Evolutionary conservation across 768 basidiomycete genomes (phyloP).

Genomic region (Phylloporus scabripes): DNA sequence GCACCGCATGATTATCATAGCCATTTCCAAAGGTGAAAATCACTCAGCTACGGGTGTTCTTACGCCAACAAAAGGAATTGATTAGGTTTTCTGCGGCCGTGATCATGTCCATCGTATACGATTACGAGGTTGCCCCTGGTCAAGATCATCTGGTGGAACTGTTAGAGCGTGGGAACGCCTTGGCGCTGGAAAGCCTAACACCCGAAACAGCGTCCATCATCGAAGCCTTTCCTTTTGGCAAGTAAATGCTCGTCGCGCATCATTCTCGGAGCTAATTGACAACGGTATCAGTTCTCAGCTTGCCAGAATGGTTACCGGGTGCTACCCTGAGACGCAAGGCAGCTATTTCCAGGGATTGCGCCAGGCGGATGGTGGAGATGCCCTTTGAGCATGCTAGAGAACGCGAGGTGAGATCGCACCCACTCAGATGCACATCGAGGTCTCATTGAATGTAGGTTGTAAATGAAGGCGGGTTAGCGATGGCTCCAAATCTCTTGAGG

Average conservation of each 20-base stretch:
- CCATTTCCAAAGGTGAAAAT: slow-evolving; percentile 12
- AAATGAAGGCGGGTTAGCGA: slow-evolving; percentile 5
- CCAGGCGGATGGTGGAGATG: slow-evolving; percentile 9
- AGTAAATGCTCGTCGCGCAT: not conserved
- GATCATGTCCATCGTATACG: slow-evolving; percentile 39
- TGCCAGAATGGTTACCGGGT: slow-evolving; percentile 24
- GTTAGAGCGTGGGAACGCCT: slow-evolving; percentile 30
- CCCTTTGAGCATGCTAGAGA: slow-evolving; percentile 11
- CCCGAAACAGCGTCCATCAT: slow-evolving; percentile 14
- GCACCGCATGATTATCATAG: slow-evolving; percentile 1
- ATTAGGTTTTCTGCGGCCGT: slow-evolving; percentile 32
- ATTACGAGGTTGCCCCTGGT: slow-evolving; percentile 31
- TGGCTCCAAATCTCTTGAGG: slow-evolving; percentile 13
- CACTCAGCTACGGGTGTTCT: no score
- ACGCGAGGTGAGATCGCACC: slow-evolving; percentile 7
- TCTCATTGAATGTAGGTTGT: slow-evolving; percentile 7
- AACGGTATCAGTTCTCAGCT: slow-evolving; percentile 14
- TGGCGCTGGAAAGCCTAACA: slow-evolving; percentile 13
- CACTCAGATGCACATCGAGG: not conserved
- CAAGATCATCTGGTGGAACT: slow-evolving; percentile 36
- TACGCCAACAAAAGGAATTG: not conserved
- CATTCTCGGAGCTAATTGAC: not conserved
- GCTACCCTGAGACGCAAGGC: slow-evolving; percentile 25
- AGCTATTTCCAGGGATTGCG: slow-evolving; percentile 4
- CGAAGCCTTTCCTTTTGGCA: slow-evolving; percentile 21